phyloP scores from a whole-genome alignment of 2,329 filamentous ascomycete species.

The Trichoderma koningii region DNA sequence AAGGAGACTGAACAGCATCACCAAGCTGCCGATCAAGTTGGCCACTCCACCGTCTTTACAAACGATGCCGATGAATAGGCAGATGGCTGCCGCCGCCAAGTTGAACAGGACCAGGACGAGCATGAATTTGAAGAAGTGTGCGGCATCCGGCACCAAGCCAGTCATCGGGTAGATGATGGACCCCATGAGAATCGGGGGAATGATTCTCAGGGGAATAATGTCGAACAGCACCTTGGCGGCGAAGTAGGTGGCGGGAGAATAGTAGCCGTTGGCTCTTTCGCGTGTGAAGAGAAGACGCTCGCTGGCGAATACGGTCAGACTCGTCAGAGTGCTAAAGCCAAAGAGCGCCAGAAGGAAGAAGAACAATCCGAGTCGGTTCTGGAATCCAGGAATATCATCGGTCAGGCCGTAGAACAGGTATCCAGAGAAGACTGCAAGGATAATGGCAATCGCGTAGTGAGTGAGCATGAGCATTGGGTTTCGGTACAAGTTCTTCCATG shows the following conservation, averaged over 20 bases:
- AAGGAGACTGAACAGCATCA: slow-evolving; percentile 95
- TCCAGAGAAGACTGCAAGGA: slow-evolving; percentile 90
- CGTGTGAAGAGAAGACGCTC: slow-evolving; percentile 89
- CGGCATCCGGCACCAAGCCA: slow-evolving; percentile 77
- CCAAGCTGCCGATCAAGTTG: slow-evolving; percentile 88
- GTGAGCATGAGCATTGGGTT: slow-evolving; percentile 98
- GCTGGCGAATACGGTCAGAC: slow-evolving; percentile 87
- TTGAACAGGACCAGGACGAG: slow-evolving; percentile 94
- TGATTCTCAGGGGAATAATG: slow-evolving; percentile 88
- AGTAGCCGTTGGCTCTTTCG: slow-evolving; percentile 95
- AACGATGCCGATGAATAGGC: slow-evolving; percentile 92
- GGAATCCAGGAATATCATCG: slow-evolving; percentile 95
- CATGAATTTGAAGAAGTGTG: slow-evolving; percentile 88
- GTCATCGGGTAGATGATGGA: slow-evolving; percentile 98
- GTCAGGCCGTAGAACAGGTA: slow-evolving; percentile 96
- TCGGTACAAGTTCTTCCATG: slow-evolving; percentile 95
- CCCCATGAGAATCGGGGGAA: slow-evolving; percentile 93
- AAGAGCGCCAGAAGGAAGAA: slow-evolving; percentile 96
- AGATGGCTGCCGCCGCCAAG: slow-evolving; percentile 88
- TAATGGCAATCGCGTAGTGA: slow-evolving; percentile 94
- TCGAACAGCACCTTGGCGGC: slow-evolving; percentile 97
- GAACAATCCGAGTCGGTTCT: slow-evolving; percentile 94
- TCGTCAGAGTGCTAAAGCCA: slow-evolving; percentile 94
- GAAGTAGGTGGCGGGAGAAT: slow-evolving; percentile 91
- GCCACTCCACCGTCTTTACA: slow-evolving; percentile 91